Evolutionary conservation across 1,139 yeast genomes (phyloP).

Genomic region (Debaryomyces singareniensis): DNA sequence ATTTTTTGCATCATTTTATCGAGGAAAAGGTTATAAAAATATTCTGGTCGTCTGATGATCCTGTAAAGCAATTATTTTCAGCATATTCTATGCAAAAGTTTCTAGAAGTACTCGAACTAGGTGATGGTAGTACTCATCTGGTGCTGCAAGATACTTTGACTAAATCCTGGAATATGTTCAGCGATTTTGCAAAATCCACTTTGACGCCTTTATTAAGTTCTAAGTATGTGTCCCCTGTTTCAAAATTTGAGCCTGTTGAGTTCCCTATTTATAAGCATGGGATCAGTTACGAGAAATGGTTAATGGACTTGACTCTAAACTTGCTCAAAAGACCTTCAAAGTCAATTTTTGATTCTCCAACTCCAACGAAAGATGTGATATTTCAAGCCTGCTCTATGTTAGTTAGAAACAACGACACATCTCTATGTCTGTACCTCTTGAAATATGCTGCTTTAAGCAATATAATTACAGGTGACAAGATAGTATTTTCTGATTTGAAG

Average conservation of each 20-base stretch:
- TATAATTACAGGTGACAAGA: constrained; percentile 45
- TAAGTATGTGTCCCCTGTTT: constrained; percentile 54
- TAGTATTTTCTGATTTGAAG: constrained; percentile 39
- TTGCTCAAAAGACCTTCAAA: constrained; percentile 40
- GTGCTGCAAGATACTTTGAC: constrained; percentile 13
- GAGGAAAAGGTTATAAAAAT: constrained; percentile 68
- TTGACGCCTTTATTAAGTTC: constrained; percentile 73
- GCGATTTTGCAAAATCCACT: constrained; percentile 66
- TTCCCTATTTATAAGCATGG: constrained; percentile 31
- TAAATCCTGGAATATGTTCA: constrained; percentile 56
- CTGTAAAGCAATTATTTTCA: constrained; percentile 73
- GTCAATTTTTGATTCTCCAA: constrained; percentile 6
- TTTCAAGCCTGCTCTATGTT: constrained; percentile 62
- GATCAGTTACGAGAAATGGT: constrained; percentile 52
- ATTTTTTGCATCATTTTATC: constrained; percentile 60
- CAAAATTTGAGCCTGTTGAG: constrained; percentile 27
- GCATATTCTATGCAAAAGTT: constrained; percentile 91
- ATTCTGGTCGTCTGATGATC: constrained; percentile 87
- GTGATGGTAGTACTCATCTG: constrained; percentile 25
- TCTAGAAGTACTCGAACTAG: constrained; percentile 57
- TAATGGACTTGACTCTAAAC: constrained; percentile 62
- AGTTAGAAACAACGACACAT: constrained; percentile 65
- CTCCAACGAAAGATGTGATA: constrained; percentile 29
- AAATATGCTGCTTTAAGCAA: constrained; percentile 75
- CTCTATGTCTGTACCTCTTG: constrained; percentile 64